Conservation (phyloP, 2,329 filamentous ascomycete species). For the Fusarium irregulare region DNA sequence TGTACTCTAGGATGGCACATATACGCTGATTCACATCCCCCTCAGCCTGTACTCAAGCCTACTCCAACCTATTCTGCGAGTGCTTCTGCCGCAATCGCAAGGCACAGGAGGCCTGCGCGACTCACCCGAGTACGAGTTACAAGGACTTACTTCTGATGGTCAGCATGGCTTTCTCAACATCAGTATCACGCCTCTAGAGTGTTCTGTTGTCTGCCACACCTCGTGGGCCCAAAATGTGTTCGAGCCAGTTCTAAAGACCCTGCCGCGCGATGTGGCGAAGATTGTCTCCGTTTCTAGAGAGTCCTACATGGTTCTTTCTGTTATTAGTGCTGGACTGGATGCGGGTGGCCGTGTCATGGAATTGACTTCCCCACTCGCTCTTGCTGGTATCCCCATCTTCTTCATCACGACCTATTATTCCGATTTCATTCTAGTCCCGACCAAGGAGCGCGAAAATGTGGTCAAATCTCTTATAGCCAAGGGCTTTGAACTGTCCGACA, state of each 20-base stretch:
- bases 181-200: conserved; percentile 91
- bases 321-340: conserved; percentile 89
- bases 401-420: conserved; percentile 99
- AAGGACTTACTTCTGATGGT: conserved; percentile 62
- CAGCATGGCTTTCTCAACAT: conserved; percentile 91
- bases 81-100: conserved; percentile 76
- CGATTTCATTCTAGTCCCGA: conserved; percentile 93
- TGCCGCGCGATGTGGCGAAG: conserved; percentile 65
- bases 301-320: conserved; percentile 87
- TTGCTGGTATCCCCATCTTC: conserved; percentile 95
- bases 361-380: conserved; percentile 86
- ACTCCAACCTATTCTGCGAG: conserved; percentile 85
- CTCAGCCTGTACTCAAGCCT: conserved; percentile 81
- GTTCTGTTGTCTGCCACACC: conserved; percentile 88
- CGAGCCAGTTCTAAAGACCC: conserved; percentile 72
- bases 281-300: conserved; percentile 81
- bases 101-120: conserved; percentile 52
- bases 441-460: conserved; percentile 78
- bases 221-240: conserved; percentile 81
- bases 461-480: conserved; percentile 79
- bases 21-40: conserved; percentile 92
- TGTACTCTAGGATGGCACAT: conserved; percentile 77
- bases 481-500: conserved; percentile 86
- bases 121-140: conserved; percentile 53
- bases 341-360: conserved; percentile 92